Evolutionary conservation across 2,329 filamentous ascomycete genomes (phyloP).

Genomic region (Aaosphaeria arxii): DNA sequence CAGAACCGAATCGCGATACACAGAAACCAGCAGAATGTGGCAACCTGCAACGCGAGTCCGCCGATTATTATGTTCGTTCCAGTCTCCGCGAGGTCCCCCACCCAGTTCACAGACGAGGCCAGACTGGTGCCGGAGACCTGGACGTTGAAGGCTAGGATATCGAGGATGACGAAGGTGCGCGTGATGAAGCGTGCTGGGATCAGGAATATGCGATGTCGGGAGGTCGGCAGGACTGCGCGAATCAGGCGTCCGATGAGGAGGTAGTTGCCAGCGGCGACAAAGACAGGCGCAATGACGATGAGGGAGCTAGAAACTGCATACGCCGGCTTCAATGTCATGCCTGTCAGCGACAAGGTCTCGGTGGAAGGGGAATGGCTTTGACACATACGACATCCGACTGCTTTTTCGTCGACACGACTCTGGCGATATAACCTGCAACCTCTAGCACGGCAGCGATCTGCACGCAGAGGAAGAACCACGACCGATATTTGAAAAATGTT

Average conservation of each 20-base stretch:
- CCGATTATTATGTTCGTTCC: constrained; percentile 44
- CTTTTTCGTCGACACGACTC: constrained; percentile 37
- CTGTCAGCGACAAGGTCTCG: not conserved
- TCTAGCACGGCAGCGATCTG: constrained; percentile 38
- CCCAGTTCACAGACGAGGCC: constrained; percentile 44
- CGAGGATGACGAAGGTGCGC: constrained; percentile 46
- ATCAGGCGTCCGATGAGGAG: constrained; percentile 51
- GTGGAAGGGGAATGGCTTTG: not conserved
- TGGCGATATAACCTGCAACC: constrained; percentile 38
- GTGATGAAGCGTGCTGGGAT: constrained; percentile 42
- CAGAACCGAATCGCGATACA: constrained; percentile 42
- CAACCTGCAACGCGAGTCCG: constrained; percentile 27
- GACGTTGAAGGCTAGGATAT: constrained; percentile 41
- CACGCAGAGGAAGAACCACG: constrained; percentile 45
- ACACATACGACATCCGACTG: constrained; percentile 32
- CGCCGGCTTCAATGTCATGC: constrained; percentile 18
- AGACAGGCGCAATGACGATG: constrained; percentile 45
- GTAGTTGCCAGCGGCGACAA: constrained; percentile 47
- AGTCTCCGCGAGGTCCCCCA: constrained; percentile 36
- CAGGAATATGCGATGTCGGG: constrained; percentile 35
- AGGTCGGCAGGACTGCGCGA: constrained; percentile 33
- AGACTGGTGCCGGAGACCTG: constrained; percentile 40
- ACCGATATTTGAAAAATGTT: constrained; percentile 42
- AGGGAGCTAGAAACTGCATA: constrained; percentile 42
- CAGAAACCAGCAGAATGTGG: constrained; percentile 36